phyloP scores from a whole-genome alignment of 176 grass and related monocot species.

The Tillandsia leiboldiana region DNA sequence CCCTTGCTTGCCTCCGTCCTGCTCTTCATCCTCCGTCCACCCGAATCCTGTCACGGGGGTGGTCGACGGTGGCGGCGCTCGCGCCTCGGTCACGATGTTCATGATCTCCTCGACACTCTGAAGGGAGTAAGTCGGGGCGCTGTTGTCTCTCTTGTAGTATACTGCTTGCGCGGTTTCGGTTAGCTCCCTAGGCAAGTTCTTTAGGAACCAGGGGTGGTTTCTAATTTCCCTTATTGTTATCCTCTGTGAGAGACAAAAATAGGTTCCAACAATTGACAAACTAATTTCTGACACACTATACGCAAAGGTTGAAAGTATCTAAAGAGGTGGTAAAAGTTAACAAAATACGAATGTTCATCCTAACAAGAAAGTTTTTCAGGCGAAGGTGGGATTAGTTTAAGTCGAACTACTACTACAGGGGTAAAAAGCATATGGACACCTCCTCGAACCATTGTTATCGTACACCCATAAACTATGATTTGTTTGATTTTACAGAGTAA shows the following conservation, averaged over 20 bases:
- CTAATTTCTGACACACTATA: no score
- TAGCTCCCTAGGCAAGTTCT: slow-evolving; percentile 91
- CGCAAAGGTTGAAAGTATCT: no score
- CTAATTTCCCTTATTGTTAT: slow-evolving; percentile 94
- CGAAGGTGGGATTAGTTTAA: no score
- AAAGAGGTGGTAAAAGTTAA: no score
- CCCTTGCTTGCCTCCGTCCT: slow-evolving; percentile 28
- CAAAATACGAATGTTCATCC: no score
- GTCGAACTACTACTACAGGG: no score
- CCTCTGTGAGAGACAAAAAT: slow-evolving; percentile 43
- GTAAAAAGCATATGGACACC: no score
- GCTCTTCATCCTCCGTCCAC: slow-evolving; percentile 60
- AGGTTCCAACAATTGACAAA: no score
- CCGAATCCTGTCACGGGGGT: slow-evolving; percentile 60
- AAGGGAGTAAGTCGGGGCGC: slow-evolving; percentile 51
- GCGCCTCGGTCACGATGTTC: slow-evolving; percentile 68
- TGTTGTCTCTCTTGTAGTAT: slow-evolving; percentile 85
- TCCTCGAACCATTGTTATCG: no score
- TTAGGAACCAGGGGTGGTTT: slow-evolving; percentile 96
- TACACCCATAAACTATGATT: no score
- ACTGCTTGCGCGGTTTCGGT: slow-evolving; percentile 62
- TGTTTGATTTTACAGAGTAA: no score
- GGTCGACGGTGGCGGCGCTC: slow-evolving; percentile 34
- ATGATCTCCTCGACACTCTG: slow-evolving; percentile 83
- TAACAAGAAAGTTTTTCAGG: no score